Percentiles rank a stretch among this genome's conserved stretches.
phyloP scores from a whole-genome alignment of 208 protist species.

The Trypanosoma melophagium region DNA sequence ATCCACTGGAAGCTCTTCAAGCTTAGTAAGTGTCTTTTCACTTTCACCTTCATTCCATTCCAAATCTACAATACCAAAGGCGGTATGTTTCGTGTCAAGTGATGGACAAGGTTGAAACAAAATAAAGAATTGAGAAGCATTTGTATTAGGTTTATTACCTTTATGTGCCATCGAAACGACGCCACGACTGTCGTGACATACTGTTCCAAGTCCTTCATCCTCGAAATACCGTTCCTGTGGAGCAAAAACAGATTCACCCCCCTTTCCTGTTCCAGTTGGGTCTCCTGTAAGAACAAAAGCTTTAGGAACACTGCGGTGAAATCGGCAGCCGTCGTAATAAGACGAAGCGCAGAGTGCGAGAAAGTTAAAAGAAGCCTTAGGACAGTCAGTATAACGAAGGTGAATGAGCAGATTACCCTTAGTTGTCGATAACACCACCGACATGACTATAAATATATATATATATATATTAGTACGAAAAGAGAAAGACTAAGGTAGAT shows the following conservation, averaged over 20 bases:
- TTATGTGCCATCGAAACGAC: constrained; percentile 95
- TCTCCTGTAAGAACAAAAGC: constrained; percentile 94
- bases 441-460: constrained; percentile 34
- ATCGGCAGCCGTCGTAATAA: constrained; percentile 94
- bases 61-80: constrained; percentile 92
- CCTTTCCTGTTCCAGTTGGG: constrained; percentile 92
- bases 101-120: constrained; percentile 46
- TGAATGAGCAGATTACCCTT: constrained; percentile 64
- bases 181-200: constrained; percentile 79
- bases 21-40: constrained; percentile 48
- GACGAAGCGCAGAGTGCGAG: constrained; percentile 88
- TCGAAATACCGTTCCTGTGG: constrained; percentile 57
- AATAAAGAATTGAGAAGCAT: constrained; percentile 92
- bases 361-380: constrained; percentile 96
- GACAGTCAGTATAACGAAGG: constrained; percentile 70
- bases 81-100: constrained; percentile 92
- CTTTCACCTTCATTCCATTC: constrained; percentile 33
- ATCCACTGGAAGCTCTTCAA: constrained; percentile 57
- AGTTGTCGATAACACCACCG: constrained; percentile 74
- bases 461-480: neutral
- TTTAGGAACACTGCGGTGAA: constrained; percentile 92
- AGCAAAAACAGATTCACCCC: constrained; percentile 93
- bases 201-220: constrained; percentile 91
- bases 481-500: too few relatives aligned
- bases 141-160: constrained; percentile 82